Evolutionary conservation across 495 filamentous ascomycete genomes (phyloP), one percentile per base, ranked within the genome.

Genomic region (Bacidia gigantensis): DNA sequence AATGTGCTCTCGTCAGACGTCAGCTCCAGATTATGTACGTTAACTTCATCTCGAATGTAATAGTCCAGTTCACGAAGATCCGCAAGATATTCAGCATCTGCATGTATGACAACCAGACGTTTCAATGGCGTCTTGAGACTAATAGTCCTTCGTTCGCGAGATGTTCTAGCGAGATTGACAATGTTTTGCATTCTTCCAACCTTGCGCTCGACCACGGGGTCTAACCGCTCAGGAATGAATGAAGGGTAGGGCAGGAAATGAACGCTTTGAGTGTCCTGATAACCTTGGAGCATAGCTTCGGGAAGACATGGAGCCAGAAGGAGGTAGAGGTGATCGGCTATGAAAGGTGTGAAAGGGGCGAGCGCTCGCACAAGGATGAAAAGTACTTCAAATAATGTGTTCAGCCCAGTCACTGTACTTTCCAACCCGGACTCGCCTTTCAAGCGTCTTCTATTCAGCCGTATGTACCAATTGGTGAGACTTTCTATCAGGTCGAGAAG

Each of bases 391-490:
- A 95, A 97, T n/a, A 98, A 80, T 7, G 92, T 92, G 65, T 96
- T 94, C 49, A 98, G 72, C 10, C 92, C 92, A 64, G 94, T 86
- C 50, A 81, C 67, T 23, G 92, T 97, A 60, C 97, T 92, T 42
- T 93, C 78, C 11, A 85, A 65, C 12, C 90, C 90, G 38, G 56
- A 46, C 66, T 93, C 89, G 51, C 92, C 92, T 80, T 97, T 98
- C 50, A 98, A 72, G 18, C 92, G 83, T 65, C 87, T 88, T 26
- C 92, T 80, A 72, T 98, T 98, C 74, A 97, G 95, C n/a, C 90
- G 80, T 63, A 98, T 98, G 66, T 98, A 98, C 93, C 93, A 98
- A 68, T 98, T 98, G 1, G 92, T 97, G 3, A 86, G 86, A 67
- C 92, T 89, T 62, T 98, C 92, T 56, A 97, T 92, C 64, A 95